phyloP scores from a whole-genome alignment of 208 protist genomes.

The Leishmania turanica region DNA sequence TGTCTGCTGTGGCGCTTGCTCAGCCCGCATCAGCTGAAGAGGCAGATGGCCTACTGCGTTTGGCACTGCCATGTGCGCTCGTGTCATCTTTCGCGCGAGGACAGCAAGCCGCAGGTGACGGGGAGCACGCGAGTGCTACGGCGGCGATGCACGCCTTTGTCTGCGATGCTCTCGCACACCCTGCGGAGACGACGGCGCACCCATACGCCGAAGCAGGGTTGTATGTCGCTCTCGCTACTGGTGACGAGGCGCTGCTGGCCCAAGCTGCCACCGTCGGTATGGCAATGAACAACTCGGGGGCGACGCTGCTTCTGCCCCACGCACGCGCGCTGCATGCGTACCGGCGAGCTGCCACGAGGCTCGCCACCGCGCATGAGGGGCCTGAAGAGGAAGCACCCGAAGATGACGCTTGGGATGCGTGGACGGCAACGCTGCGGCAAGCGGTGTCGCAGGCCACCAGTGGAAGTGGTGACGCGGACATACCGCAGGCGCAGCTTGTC shows the following conservation, averaged over 20 bases:
- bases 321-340: conserved; percentile 4
- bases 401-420: conserved; percentile 12
- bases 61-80: conserved; percentile 4
- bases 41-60: background rate
- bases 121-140: background rate
- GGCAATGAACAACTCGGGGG: background rate
- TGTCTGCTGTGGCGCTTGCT: background rate
- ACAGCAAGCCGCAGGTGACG: background rate
- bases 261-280: conserved; percentile 1
- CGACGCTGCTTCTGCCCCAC: conserved; percentile 1
- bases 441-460: background rate
- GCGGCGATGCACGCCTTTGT: background rate
- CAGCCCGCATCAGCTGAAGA: background rate
- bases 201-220: conserved; percentile 23
- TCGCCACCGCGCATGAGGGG: background rate
- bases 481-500: background rate
- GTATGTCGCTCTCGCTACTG: conserved; percentile 21
- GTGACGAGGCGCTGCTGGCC: conserved; percentile 20
- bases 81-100: background rate
- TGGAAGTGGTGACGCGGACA: background rate
- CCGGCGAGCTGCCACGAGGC: background rate
- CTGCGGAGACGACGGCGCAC: background rate
- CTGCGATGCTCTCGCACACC: background rate
- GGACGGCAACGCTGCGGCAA: background rate
- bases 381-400: background rate